Evolutionary conservation across 331 rosid genomes (phyloP), one percentile per base, ranked within the genome.

Genomic region (Dryas integrifolia): DNA sequence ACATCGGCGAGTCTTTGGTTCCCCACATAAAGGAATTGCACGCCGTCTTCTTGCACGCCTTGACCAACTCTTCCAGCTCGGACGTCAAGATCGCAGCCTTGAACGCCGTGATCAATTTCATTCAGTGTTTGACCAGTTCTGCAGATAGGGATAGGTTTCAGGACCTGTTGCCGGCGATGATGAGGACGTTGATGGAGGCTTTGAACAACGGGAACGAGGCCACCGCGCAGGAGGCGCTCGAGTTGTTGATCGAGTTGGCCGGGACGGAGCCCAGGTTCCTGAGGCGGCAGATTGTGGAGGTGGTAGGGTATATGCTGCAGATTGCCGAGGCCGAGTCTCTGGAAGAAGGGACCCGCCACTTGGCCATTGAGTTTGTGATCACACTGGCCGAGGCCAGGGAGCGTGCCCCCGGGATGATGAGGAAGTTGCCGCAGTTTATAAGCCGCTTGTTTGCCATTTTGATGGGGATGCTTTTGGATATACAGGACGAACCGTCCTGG

Each of bases 371-470:
- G 86, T 93, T 93, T 51, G 98, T 93, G 40, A 91, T 93, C 58
- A 91, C 98, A 0, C 89, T 93, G 0, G 97, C 98, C 0, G 98
- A 93, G 89, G 98, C 98, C 0, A 91, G 98, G 71, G 97, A 93
- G 79, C 81, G 98, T 1, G 98, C 98, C 0, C 98, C 98, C 0
- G 98, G 98, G 44, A 93, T 93, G 98, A 90, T 93, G 98, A 85
- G 98, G 83, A 93, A 93, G 80, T 74, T 93, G 83, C 98, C 98
- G 0, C 98, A 90, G 82, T 93, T 93, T 69, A 93, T 93, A 43
- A 90, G 96, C 79, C 79, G 97, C 55, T 64, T 93, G 83, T 93
- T 93, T 70, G 90, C 90, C 1, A 93, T 93, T 41, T 79, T 93
- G 74, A 93, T 93, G 98, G 89, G 81, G 78, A 89, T 89, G 94